Evolutionary conservation across 306 rosid species (phyloP), one percentile per base, ranked within the genome.

Genomic region (Neltuma alba): DNA sequence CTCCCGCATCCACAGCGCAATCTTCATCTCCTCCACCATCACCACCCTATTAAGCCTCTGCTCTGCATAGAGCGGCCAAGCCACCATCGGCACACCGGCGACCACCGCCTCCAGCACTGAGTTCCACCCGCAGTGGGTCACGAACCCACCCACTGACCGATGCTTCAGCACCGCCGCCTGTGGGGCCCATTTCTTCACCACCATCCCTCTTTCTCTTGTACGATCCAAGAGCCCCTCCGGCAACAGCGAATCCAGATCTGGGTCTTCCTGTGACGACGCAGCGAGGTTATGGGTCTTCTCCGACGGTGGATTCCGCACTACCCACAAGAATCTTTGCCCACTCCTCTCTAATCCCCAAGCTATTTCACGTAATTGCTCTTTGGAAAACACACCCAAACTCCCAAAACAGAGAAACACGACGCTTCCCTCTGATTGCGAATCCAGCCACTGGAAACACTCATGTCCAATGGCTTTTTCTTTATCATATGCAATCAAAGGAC

Each of bases 361-460:
- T 28, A 60, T 60, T 14, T 60, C 37, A 28, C 2, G 20, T 60
- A 60, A 28, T 6, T 60, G 66, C 37, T 60, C 66, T 38, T 4
- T 66, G 0, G 89, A 76, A 33, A 91, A 89, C 60, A 80, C 16
- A 8, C 93, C 91, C 36, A 82, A 48, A 75, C 91, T 91, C 37
- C 96, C 96, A 11, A 91, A 89, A 62, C 90, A 82, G 7, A 91
- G 48, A 34, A 76, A 91, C 61, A 87, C 90, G 0, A 91, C 91
- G 45, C 84, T 76, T 78, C 30, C 41, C 47, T 55, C 77, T 8
- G 91, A 90, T 60, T 89, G 91, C 12, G 48, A 31, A 58, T 87
- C 75, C 7, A 91, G 75, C 96, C 93, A 89, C 2, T 45, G 64
- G 78, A 89, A 41, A 45, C 89, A 89, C 45, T 55, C 87, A 0